These are phyloP conservation scores for Aquilaria sinensis DNA, from an alignment of 345 rosid species.

Conservation along the genomic window DNA sequence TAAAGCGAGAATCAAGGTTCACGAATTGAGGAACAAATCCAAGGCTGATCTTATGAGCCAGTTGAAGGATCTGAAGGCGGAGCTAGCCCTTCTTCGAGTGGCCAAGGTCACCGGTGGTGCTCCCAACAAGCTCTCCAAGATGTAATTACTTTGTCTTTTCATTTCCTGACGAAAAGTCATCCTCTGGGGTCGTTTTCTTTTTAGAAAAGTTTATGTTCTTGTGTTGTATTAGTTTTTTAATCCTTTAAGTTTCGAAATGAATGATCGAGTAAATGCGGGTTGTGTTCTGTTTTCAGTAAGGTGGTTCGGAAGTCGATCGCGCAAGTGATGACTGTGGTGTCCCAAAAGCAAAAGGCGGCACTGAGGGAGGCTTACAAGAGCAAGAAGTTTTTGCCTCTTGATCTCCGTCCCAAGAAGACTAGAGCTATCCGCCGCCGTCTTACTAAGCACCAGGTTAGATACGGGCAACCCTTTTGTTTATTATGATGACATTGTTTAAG, in stretches of 20 bases:
- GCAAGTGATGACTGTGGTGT: conserved; percentile 43
- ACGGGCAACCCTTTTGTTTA: background rate
- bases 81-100: conserved; percentile 59
- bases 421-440: conserved; percentile 54
- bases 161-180: too few species aligned
- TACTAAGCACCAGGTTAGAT: conserved; percentile 45
- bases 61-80: conserved; percentile 44
- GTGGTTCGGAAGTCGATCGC: conserved; percentile 51
- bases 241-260: background rate
- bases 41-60: conserved; percentile 42
- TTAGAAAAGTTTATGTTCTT: too few species aligned
- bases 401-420: conserved; percentile 62
- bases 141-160: conserved; percentile 12
- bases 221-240: background rate
- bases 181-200: background rate
- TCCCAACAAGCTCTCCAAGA: conserved; percentile 62
- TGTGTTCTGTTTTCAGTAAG: conserved; percentile 27
- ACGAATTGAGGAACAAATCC: conserved; percentile 45
- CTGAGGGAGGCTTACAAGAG: conserved; percentile 43
- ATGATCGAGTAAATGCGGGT: background rate
- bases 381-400: conserved; percentile 47
- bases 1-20: conserved; percentile 54
- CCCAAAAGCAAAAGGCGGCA: conserved; percentile 45
- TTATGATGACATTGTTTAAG: background rate
- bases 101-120: conserved; percentile 70